Conservation (phyloP, 371 early-diverging fungal genomes). For the Capniomyces stellatus region DNA sequence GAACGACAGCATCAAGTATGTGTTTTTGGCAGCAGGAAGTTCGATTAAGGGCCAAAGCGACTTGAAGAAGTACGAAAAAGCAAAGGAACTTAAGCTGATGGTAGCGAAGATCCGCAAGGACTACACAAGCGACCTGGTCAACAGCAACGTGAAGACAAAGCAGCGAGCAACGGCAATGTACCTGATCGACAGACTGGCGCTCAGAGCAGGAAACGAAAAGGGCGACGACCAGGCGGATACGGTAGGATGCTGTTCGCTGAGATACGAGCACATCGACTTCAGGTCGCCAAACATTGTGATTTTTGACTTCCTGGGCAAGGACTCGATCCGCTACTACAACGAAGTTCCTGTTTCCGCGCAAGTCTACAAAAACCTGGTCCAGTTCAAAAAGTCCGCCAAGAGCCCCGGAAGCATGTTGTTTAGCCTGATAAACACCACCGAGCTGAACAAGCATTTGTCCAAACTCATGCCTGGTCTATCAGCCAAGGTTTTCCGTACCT, state of each 20-base stretch:
- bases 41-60: constrained; percentile 93
- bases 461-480: constrained; percentile 79
- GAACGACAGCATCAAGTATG: constrained; percentile 78
- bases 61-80: constrained; percentile 89
- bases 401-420: constrained; percentile 59
- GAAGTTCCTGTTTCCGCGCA: constrained; percentile 63
- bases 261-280: constrained; percentile 77
- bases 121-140: constrained; percentile 59
- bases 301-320: constrained; percentile 96
- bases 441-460: constrained; percentile 75
- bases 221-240: constrained; percentile 96
- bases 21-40: constrained; percentile 78
- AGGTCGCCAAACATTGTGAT: constrained; percentile 54
- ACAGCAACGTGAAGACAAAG: constrained; percentile 52
- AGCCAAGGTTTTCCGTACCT: constrained; percentile 98
- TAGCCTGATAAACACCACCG: constrained; percentile 60
- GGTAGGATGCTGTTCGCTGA: constrained; percentile 93
- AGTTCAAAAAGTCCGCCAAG: constrained; percentile 68
- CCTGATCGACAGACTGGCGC: constrained; percentile 82
- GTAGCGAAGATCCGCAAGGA: constrained; percentile 55
- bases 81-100: constrained; percentile 65
- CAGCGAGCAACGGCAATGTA: constrained; percentile 92
- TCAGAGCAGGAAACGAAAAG: constrained; percentile 97
- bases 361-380: constrained; percentile 77
- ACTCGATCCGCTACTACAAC: constrained; percentile 88